These are phyloP conservation scores for Crotalaria pallida DNA, from an alignment of 306 rosid genomes.

Conservation along the genomic window DNA sequence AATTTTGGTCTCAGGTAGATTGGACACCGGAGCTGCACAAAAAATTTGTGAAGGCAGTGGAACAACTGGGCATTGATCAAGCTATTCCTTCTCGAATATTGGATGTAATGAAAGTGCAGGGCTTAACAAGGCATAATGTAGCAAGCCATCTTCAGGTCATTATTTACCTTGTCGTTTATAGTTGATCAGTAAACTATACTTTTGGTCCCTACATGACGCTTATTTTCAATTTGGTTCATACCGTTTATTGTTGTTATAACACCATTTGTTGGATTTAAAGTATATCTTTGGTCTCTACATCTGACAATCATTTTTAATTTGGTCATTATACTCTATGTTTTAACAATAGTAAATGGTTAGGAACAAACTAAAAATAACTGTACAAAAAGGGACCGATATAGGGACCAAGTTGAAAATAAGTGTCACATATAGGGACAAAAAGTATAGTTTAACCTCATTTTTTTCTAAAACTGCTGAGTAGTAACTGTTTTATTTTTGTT, in stretches of 20 bases:
- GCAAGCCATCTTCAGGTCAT: slow-evolving; percentile 97
- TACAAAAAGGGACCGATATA: too few relatives aligned
- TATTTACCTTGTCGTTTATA: not conserved
- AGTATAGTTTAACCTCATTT: not conserved
- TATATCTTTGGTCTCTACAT: too few relatives aligned
- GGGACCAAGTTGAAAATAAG: too few relatives aligned
- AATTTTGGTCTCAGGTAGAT: slow-evolving; percentile 65
- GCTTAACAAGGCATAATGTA: slow-evolving; percentile 91
- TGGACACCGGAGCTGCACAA: slow-evolving; percentile 93
- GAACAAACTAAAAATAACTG: too few relatives aligned
- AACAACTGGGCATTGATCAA: slow-evolving; percentile 86
- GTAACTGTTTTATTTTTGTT: not conserved
- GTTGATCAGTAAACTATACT: not conserved
- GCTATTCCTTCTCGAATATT: slow-evolving; percentile 96
- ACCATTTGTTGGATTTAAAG: too few relatives aligned
- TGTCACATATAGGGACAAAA: too few relatives aligned
- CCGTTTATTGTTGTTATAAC: too few relatives aligned
- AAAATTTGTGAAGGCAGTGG: slow-evolving; percentile 86
- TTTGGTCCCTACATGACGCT: too few relatives aligned
- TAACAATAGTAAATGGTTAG: too few relatives aligned
- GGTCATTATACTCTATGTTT: too few relatives aligned
- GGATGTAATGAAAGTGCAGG: slow-evolving; percentile 82
- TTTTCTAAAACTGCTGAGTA: not conserved
- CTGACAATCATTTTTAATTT: too few relatives aligned
- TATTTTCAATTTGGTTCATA: too few relatives aligned